phyloP scores from a whole-genome alignment of 2,329 filamentous ascomycete species.

The Exophiala spinifera region DNA sequence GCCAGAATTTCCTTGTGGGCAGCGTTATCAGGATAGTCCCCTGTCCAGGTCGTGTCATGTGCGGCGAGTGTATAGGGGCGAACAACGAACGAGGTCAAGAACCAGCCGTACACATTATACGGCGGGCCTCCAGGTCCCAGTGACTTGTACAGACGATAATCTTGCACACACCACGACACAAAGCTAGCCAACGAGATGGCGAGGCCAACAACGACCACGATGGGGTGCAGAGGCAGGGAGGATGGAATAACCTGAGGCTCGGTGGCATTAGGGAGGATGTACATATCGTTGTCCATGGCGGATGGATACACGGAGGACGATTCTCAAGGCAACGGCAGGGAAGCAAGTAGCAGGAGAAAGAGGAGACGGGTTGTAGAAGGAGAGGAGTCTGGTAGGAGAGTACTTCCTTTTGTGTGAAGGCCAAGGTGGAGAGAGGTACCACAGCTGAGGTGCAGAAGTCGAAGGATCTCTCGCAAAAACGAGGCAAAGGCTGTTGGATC shows the following conservation, averaged over 20 bases:
- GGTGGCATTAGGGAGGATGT: constrained; percentile 17
- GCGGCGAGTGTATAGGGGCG: constrained; percentile 21
- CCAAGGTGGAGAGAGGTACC: constrained; percentile 1
- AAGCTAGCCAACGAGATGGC: constrained; percentile 3
- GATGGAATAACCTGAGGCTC: constrained; percentile 13
- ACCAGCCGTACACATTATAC: constrained; percentile 38
- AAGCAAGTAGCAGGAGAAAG: not conserved
- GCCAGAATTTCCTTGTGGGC: constrained; percentile 42
- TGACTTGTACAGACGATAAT: constrained; percentile 38
- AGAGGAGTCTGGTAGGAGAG: not conserved
- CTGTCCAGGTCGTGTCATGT: constrained; percentile 14
- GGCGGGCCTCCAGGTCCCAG: constrained; percentile 39
- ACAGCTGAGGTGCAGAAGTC: not conserved
- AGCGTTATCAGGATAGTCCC: constrained; percentile 19
- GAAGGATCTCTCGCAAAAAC: not conserved
- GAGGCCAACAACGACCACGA: constrained; percentile 8
- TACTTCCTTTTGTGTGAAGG: not conserved
- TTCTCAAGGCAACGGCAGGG: not conserved
- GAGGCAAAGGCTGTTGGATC: not conserved
- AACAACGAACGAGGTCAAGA: constrained; percentile 24
- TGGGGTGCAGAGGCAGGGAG: constrained; percentile 8
- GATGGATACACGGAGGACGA: not conserved
- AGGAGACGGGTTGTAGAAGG: not conserved
- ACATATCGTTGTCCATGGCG: constrained; percentile 16
- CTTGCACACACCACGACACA: constrained; percentile 26